Evolutionary conservation across 495 filamentous ascomycete species (phyloP), one percentile per base, ranked within the genome.

Genomic region (Neurospora sp.): DNA sequence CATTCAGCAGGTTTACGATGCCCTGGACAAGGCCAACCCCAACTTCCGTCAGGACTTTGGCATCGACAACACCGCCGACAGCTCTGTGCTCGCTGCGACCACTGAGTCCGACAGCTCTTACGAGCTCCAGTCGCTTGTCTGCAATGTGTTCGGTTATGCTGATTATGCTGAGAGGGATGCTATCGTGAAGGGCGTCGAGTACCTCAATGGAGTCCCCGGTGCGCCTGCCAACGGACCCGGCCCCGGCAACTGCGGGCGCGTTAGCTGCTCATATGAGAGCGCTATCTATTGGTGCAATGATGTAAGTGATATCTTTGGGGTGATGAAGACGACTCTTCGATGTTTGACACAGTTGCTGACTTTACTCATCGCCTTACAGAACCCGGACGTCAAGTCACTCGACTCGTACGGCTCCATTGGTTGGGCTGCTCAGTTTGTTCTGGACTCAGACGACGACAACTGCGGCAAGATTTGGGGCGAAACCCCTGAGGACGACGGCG

Each of bases 261-360:
- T 81, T 11, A 74, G 71, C 35, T 81, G 79, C 54, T 72, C 69
- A 0, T 78, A 76, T 38, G 42, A 74, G 38, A 69, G 72, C 11
- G 78, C 72, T 5, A 80, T 81, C 16, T 79, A 39, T 20, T 81
- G 79, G 76, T 81, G 79, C 59, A 81, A 81, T 35, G 79, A 82
- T 69, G 72, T 76, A 39, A 59, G 69, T 77, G 27, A 16, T 31
- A 35, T 37, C 14, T 66, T 16, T 66, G 31, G 6, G 54, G 27
- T 35, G 44, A 48, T 48, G 23, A 27, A 66, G 27, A 37, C 12
- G 27, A 18, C 27, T 66, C 12, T 16, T 14, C 54, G 10, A 31
- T 27, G 10, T 62, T 31, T 31, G 48, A 62, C 23, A 31, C 14
- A 9, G 31, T 18, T 66, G 7, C 54, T 18, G 14, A 66, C 54